These are phyloP conservation scores for Cryptococcus wingfieldii DNA, from an alignment of 1,284 basidiomycete species.

Conservation along the genomic window DNA sequence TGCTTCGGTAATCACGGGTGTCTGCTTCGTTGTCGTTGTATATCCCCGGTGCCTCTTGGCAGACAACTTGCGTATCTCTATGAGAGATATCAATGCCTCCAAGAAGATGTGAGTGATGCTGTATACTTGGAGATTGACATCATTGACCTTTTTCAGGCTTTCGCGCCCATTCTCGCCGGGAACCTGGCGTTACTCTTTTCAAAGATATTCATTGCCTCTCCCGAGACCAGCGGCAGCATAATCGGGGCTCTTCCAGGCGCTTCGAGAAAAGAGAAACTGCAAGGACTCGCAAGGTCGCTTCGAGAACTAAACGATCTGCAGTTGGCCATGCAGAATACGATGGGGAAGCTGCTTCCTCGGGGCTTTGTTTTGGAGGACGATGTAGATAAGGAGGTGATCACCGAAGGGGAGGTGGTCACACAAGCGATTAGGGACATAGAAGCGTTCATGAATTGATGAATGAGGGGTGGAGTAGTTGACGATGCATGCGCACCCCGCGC, in stretches of 20 bases:
- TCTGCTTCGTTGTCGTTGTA: slow-evolving; percentile 14
- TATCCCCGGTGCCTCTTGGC: slow-evolving; percentile 2
- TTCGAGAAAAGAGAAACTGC: slow-evolving; percentile 3
- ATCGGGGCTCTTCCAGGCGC: slow-evolving; percentile 7
- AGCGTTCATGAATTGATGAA: no score
- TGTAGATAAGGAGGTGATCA: neutral
- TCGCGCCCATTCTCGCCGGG: slow-evolving; percentile 8
- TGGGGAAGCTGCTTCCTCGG: neutral
- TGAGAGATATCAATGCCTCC: neutral
- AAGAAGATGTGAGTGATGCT: slow-evolving; percentile 11
- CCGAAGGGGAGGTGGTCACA: no score
- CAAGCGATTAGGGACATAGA: no score
- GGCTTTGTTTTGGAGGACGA: neutral
- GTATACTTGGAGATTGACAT: no score
- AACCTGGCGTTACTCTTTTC: slow-evolving; percentile 20
- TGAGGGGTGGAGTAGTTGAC: no score
- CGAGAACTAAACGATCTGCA: slow-evolving; percentile 7
- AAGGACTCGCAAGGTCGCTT: slow-evolving; percentile 12
- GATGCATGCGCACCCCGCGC: no score
- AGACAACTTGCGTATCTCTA: slow-evolving; percentile 12
- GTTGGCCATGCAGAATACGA: slow-evolving; percentile 5
- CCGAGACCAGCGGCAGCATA: neutral
- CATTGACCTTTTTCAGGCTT: slow-evolving; percentile 1
- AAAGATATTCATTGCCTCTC: slow-evolving; percentile 4
- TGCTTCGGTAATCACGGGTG: slow-evolving; percentile 8